These are phyloP conservation scores for Penicillium cosmopolitanum DNA, from an alignment of 495 filamentous ascomycete genomes.

Conservation along the genomic window DNA sequence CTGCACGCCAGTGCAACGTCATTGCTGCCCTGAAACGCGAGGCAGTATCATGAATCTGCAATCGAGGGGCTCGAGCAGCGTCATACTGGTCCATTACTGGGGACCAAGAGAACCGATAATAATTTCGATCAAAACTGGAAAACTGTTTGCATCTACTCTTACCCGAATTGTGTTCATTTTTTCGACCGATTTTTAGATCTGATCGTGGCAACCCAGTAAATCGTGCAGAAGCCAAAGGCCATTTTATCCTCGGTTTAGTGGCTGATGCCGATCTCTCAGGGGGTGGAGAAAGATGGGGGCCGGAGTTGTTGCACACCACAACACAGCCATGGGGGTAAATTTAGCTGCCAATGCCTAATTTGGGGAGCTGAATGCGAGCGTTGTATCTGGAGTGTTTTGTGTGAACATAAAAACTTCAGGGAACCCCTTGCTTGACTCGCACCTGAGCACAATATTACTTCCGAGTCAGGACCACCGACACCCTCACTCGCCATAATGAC, in stretches of 20 bases:
- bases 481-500: constrained; percentile 10
- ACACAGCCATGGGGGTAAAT: not conserved
- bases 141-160: not conserved
- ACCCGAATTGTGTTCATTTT: no score
- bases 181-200: no score
- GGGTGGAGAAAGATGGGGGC: constrained; percentile 5
- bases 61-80: not conserved
- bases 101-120: not conserved
- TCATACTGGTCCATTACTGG: not conserved
- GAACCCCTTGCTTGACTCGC: not conserved
- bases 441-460: no score
- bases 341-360: not conserved
- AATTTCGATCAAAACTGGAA: not conserved
- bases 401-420: not conserved
- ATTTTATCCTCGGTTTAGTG: constrained; percentile 13
- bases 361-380: not conserved
- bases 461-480: not conserved
- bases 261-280: constrained; percentile 1
- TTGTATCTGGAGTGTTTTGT: not conserved
- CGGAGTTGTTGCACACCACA: not conserved
- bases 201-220: not conserved
- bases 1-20: not conserved
- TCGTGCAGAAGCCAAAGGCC: not conserved
- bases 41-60: not conserved
- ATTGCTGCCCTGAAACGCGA: not conserved